Percentiles rank a stretch among this genome's conserved stretches.
Evolutionary conservation across 1,139 yeast species (phyloP).

Genomic region (Saccharomyces uvarum): DNA sequence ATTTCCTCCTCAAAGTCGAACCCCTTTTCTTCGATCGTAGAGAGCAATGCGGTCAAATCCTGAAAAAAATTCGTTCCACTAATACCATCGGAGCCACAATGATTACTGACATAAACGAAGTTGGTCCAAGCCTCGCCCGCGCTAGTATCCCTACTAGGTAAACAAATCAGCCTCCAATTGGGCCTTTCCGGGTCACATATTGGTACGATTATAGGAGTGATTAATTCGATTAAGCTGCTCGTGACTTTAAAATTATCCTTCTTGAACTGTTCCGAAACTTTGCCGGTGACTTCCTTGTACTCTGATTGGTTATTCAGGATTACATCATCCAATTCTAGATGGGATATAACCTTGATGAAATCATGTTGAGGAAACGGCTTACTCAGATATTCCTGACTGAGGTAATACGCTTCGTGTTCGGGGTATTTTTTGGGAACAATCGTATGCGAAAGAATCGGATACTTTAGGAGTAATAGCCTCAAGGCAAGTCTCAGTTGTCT

Average conservation of each 20-base stretch:
- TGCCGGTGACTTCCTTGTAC: slow-evolving; percentile 8
- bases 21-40: not conserved
- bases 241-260: slow-evolving; percentile 13
- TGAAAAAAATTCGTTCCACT: slow-evolving; percentile 20
- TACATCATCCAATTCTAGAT: slow-evolving; percentile 15
- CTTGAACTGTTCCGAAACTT: slow-evolving; percentile 11
- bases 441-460: slow-evolving; percentile 20
- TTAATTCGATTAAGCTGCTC: slow-evolving; percentile 11
- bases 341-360: slow-evolving; percentile 16
- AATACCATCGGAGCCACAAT: slow-evolving; percentile 22
- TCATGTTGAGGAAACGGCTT: slow-evolving; percentile 20
- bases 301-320: slow-evolving; percentile 19
- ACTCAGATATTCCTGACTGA: slow-evolving; percentile 18
- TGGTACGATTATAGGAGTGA: slow-evolving; percentile 15
- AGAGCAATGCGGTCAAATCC: slow-evolving; percentile 13
- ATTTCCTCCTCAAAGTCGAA: slow-evolving; percentile 2
- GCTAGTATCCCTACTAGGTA: slow-evolving; percentile 9
- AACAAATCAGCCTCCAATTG: slow-evolving; percentile 22
- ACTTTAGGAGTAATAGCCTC: slow-evolving; percentile 14
- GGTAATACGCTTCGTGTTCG: slow-evolving; percentile 15
- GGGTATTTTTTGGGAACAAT: slow-evolving; percentile 18
- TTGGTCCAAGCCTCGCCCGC: slow-evolving; percentile 3
- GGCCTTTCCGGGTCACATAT: slow-evolving; percentile 16
- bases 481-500: slow-evolving; percentile 12
- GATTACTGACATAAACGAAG: slow-evolving; percentile 21